phyloP scores from a whole-genome alignment of 441 rosid genomes.

The Pelargonium cotyledonis region DNA sequence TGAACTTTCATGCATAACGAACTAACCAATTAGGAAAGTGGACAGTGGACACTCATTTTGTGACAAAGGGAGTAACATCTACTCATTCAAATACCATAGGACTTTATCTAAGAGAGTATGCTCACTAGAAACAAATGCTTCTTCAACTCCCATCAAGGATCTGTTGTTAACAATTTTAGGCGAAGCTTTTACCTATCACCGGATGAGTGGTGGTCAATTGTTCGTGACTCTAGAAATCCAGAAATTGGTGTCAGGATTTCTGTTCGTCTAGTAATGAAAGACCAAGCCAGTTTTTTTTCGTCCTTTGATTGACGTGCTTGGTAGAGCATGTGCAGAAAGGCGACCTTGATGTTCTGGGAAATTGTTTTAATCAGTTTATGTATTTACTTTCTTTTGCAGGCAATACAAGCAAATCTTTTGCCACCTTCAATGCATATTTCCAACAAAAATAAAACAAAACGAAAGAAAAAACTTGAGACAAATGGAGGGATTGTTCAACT shows the following conservation, averaged over 20 bases:
- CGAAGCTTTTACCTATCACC: too few species aligned
- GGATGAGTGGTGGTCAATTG: too few species aligned
- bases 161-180: too few species aligned
- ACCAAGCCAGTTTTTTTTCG: not conserved
- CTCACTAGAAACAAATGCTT: too few species aligned
- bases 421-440: conserved; percentile 55
- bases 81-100: too few species aligned
- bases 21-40: too few species aligned
- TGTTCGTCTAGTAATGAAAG: not conserved
- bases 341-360: not conserved
- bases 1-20: too few species aligned
- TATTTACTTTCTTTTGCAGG: conserved; percentile 30
- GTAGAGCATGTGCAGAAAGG: not conserved
- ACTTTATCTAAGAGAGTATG: too few species aligned
- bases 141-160: too few species aligned
- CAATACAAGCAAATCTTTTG: conserved; percentile 54
- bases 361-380: not conserved
- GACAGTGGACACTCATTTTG: too few species aligned
- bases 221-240: not conserved
- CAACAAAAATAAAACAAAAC: conserved; percentile 36
- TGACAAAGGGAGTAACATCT: too few species aligned
- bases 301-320: too few species aligned
- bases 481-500: conserved; percentile 40
- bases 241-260: not conserved
- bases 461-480: conserved; percentile 25